Evolutionary conservation across 1,139 yeast species (phyloP), one percentile per base, ranked within the genome.

Genomic region (Kodamaea arcana): DNA sequence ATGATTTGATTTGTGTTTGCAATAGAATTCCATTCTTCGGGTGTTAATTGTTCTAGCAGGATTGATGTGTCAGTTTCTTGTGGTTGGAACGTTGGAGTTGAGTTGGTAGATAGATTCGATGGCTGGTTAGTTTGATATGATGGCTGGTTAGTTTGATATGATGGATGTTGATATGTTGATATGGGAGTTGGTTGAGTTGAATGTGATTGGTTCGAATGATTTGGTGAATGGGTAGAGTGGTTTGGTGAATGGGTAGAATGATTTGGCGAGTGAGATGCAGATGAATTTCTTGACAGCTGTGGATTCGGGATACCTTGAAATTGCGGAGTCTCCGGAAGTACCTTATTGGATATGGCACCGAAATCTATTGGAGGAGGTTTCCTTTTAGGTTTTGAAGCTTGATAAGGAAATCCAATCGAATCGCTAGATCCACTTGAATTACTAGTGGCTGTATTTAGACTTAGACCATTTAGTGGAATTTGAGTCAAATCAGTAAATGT

Each of bases 21-120:
- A 3, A 82, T 66, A 10, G 58, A 50, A 44, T 77, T 75, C 97
- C 97, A 90, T 39, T 83, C 90, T 16, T 77, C 80, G 30, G 85
- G 90, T 21, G 81, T 80, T 36, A 90, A 58, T 25, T 77, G 75
- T 31, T 76, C 76, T 25, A 80, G 69, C n/a, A n/a, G n/a, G n/a
- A n/a, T n/a, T n/a, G n/a, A n/a, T n/a, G n/a, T n/a, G n/a, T n/a
- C n/a, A n/a, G n/a, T n/a, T n/a, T n/a, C n/a, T n/a, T n/a, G n/a
- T 24, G 25, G 33, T 21, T 40, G 40, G 32, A n/a, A 4, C 6
- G 30, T 25, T 8, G 28, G 14, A 15, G 15, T 7, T 18, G 22
- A 7, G 22, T 9, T 9, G 6, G 22, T 18, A 18, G 22, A 18
- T 7, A 7, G 6, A 18, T 18, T 18, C 22, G 9, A 9, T 18